phyloP scores from a whole-genome alignment of 106 monocot genomes.

The Gastrodia elata region DNA sequence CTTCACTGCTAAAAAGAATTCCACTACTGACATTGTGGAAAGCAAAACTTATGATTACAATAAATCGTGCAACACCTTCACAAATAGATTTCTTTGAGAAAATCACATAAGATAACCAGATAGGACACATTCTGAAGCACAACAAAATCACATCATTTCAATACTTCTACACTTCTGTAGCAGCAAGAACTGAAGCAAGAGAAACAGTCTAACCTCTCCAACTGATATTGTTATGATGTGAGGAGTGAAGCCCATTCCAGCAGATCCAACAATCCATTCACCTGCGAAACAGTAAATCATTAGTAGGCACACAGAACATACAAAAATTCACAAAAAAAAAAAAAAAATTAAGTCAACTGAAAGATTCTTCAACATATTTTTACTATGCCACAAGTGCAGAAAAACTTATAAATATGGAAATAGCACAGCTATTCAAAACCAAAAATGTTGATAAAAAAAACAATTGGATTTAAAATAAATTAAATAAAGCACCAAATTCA shows the following conservation, averaged over 20 bases:
- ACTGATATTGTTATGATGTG: slow-evolving; percentile 55
- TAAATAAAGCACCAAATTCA: background rate
- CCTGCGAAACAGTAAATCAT: slow-evolving; percentile 25
- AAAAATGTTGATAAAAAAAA: background rate
- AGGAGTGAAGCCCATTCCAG: slow-evolving; percentile 77
- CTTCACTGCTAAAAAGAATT: background rate
- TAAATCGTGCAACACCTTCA: background rate
- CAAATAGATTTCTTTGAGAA: background rate
- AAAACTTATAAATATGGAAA: background rate
- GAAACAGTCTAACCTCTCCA: slow-evolving; percentile 48
- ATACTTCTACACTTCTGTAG: background rate
- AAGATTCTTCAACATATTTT: background rate
- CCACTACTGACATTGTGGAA: background rate
- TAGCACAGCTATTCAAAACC: background rate
- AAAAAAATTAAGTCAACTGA: background rate
- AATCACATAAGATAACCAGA: background rate
- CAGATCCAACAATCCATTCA: slow-evolving; percentile 60
- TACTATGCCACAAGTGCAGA: background rate
- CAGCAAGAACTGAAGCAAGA: background rate
- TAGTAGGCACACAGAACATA: background rate
- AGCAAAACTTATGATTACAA: background rate
- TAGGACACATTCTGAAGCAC: background rate
- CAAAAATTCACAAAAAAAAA: background rate
- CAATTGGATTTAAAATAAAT: background rate
- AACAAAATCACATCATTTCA: background rate